Percentiles rank a stretch among this genome's conserved stretches.
phyloP scores from a whole-genome alignment of 2,329 filamentous ascomycete species.

The Sordariomycetes sp. region DNA sequence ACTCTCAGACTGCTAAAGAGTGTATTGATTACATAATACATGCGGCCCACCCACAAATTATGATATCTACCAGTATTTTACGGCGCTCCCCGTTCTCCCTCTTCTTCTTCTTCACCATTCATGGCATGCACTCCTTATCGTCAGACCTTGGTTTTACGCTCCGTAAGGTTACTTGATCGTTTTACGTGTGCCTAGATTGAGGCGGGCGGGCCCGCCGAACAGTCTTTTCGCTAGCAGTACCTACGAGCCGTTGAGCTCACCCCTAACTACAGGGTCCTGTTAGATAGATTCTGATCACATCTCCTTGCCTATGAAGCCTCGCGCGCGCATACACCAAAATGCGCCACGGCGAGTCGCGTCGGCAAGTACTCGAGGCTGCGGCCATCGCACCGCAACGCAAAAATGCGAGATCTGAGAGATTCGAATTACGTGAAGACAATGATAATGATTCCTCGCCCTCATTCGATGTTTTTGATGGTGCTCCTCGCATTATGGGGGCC shows the following conservation, averaged over 20 bases:
- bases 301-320: background rate
- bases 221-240: constrained; percentile 98
- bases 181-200: constrained; percentile 87
- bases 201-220: constrained; percentile 31
- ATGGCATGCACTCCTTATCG: constrained; percentile 88
- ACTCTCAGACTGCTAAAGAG: too few species aligned
- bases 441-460: background rate
- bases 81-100: constrained; percentile 10
- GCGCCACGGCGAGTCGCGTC: background rate
- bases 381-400: background rate
- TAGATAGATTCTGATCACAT: constrained; percentile 96
- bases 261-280: constrained; percentile 63
- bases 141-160: constrained; percentile 53
- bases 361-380: background rate
- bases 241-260: constrained; percentile 38
- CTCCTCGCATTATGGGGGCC: background rate
- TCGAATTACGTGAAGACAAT: background rate
- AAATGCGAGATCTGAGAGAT: background rate
- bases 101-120: constrained; percentile 19
- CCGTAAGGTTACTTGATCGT: constrained; percentile 46
- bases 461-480: background rate
- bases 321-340: too few species aligned
- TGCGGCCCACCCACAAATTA: background rate
- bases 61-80: background rate
- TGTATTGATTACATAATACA: background rate